A percentile compares a stretch with the other conserved stretches of the same genome.
These are phyloP conservation scores for Thraustotheca clavata DNA, from an alignment of 352 stramenopile genomes.

Conservation along the genomic window DNA sequence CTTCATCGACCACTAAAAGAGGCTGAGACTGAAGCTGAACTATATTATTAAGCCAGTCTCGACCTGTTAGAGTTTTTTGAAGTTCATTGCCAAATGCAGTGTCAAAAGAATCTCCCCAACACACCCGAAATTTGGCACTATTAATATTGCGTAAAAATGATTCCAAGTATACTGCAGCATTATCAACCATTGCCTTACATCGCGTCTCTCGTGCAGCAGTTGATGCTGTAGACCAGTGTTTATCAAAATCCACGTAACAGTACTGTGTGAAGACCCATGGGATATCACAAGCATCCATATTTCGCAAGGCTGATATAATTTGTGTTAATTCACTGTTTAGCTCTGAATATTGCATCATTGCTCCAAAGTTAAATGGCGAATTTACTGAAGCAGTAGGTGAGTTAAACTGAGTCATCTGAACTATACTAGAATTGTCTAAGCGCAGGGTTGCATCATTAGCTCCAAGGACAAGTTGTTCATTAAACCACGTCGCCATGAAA, in stretches of 20 bases:
- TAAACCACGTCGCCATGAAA: constrained; percentile 3
- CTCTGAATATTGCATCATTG: not conserved
- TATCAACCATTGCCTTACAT: not conserved
- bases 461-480: constrained; percentile 4
- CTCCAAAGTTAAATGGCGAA: not conserved
- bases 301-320: not conserved
- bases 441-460: not conserved
- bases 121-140: not conserved
- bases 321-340: not conserved
- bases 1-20: not conserved
- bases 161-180: not conserved
- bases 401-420: not conserved
- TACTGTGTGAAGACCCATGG: constrained; percentile 14
- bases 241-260: not conserved
- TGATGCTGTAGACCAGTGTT: not conserved
- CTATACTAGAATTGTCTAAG: not conserved
- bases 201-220: not conserved
- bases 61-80: not conserved
- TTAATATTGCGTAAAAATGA: constrained; percentile 4
- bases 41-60: not conserved
- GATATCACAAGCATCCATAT: not conserved
- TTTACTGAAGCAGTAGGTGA: not conserved
- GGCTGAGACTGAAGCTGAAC: not conserved
- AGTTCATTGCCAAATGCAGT: not conserved
- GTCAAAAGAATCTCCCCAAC: not conserved